Conservation (phyloP, 345 rosid species). For the Schrenkiella parvula region DNA sequence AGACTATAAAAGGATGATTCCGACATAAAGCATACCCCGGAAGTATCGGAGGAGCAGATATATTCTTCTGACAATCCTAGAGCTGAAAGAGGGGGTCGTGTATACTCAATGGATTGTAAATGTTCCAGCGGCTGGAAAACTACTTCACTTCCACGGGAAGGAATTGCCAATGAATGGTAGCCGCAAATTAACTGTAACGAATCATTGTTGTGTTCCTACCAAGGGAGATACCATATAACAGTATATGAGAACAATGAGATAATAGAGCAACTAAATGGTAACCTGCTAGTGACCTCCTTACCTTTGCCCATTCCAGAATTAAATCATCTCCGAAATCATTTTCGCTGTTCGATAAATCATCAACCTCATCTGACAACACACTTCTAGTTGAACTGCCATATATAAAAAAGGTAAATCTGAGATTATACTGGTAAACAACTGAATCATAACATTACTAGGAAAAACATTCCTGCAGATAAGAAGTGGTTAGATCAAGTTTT, state of each 20-base stretch:
- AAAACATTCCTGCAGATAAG: not conserved
- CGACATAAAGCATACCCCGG: conserved; percentile 52
- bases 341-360: conserved; percentile 51
- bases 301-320: conserved; percentile 93
- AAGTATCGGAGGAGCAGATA: conserved; percentile 45
- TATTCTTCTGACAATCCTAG: conserved; percentile 49
- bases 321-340: conserved; percentile 62
- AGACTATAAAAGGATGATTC: conserved; percentile 7
- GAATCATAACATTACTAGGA: not conserved
- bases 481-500: conserved; percentile 2
- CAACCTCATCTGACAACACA: conserved; percentile 65
- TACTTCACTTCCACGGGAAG: conserved; percentile 58
- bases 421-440: conserved; percentile 20
- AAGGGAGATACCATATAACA: conserved; percentile 27
- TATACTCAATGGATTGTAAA: conserved; percentile 74
- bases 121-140: conserved; percentile 88
- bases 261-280: not conserved
- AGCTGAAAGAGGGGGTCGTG: conserved; percentile 57
- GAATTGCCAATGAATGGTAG: conserved; percentile 72
- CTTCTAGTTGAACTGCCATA: conserved; percentile 96
- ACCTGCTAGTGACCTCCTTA: conserved; percentile 37
- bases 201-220: conserved; percentile 76
- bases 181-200: conserved; percentile 78
- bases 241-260: conserved; percentile 13
- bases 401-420: conserved; percentile 39